Evolutionary conservation across 2,329 filamentous ascomycete species (phyloP), one percentile per base, ranked within the genome.

Genomic region (Aureobasidium sp.): DNA sequence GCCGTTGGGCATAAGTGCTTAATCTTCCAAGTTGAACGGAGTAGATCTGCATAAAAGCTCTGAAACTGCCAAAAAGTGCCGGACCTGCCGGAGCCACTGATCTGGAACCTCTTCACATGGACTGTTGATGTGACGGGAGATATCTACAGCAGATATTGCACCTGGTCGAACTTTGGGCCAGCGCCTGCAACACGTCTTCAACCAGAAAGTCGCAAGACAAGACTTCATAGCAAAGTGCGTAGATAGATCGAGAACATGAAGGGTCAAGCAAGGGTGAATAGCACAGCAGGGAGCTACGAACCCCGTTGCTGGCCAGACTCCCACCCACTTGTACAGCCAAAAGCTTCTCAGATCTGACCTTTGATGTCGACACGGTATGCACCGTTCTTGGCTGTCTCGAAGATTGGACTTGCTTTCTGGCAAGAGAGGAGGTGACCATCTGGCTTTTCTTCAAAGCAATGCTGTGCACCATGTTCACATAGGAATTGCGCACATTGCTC

Each of bases 361-460:
- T 97, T 97, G 80, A 97, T 95, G 78, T 97, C 92, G 80, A 97
- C 88, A 73, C 87, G 87, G 76, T 96, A 95, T 53, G 93, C 93
- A 65, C 82, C 81, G 42, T 80, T 76, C 73, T 87, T 88, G 63
- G 89, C 85, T 59, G 78, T 74, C 72, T 97, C 91, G 75, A 97
- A 96, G 23, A 88, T 77, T 46, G 75, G 72, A 57, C 83, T 84
- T 55, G 88, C 89, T 77, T 92, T 92, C 70, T 84, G 85, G 48
- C 88, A 87, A 68, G 90, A 74, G 71, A 96, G 87, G 65, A 84
- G 81, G 20, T 70, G 57, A 66, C 85, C 84, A 66, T 89, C 87
- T 66, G 87, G 82, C 66, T 86, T 87, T 73, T 94, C 87, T 75
- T 92, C 84, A 67, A 97, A 83, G 41, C 95, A 79, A 41, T 87